phyloP scores from a whole-genome alignment of 306 rosid species.

The Cucurbita ficifolia region DNA sequence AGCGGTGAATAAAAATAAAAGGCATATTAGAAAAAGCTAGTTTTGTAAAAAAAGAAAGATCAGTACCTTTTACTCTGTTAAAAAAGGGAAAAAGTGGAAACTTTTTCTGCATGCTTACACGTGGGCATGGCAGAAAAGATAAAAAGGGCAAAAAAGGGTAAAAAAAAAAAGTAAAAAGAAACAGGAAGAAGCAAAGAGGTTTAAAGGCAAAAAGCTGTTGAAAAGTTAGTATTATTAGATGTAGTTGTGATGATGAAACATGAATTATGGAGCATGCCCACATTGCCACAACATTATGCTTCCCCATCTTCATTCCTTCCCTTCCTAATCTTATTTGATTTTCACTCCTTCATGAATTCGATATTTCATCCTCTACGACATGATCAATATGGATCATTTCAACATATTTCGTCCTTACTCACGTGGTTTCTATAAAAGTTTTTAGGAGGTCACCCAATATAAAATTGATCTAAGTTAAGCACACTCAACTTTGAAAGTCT shows the following conservation, averaged over 20 bases:
- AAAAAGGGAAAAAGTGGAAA: not conserved
- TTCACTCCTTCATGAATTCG: no score
- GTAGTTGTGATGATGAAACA: not conserved
- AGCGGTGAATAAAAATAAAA: no score
- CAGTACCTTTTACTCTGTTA: not conserved
- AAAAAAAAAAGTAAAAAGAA: not conserved
- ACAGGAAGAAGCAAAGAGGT: not conserved
- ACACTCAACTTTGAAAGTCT: no score
- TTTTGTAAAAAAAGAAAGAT: no score
- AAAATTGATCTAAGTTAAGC: no score
- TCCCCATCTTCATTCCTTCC: not conserved
- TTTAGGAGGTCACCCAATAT: no score
- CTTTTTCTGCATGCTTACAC: not conserved
- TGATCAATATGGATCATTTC: no score
- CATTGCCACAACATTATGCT: no score
- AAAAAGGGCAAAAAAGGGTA: not conserved
- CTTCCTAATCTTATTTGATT: not conserved
- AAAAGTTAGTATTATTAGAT: not conserved
- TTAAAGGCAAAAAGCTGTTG: not conserved
- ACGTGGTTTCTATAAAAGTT: no score
- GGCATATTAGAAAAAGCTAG: no score
- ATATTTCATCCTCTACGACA: no score
- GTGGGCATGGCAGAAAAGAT: not conserved
- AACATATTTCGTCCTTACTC: no score
- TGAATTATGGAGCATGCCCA: not conserved